Evolutionary conservation across 164 flowering plant species (phyloP).

Genomic region (Piper betle): DNA sequence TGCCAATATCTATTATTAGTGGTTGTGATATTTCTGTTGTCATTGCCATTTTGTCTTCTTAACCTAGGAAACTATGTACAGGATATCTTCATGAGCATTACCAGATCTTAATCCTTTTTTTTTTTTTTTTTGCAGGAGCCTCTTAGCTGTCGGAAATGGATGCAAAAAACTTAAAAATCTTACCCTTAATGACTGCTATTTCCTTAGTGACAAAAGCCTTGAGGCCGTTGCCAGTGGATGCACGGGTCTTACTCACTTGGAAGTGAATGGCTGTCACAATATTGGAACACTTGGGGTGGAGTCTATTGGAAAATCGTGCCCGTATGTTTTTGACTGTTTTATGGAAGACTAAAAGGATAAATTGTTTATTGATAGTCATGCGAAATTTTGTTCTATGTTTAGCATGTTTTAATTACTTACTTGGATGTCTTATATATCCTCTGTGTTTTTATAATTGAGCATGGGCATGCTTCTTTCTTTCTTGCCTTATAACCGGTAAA

Average conservation of each 20-base stretch:
- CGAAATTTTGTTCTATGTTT: neutral
- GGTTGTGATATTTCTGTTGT: too few relatives aligned
- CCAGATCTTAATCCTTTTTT: neutral
- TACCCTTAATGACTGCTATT: conserved; percentile 69
- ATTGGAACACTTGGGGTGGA: conserved; percentile 73
- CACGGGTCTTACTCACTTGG: conserved; percentile 67
- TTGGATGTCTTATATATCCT: neutral
- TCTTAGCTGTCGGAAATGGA: conserved; percentile 59
- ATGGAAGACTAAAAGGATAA: neutral
- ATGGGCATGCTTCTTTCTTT: neutral
- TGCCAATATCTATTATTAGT: too few relatives aligned
- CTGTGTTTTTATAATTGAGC: neutral
- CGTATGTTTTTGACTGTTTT: conserved; percentile 24
- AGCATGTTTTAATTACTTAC: neutral
- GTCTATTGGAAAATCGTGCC: conserved; percentile 74
- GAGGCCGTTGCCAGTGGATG: conserved; percentile 77
- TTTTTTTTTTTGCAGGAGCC: conserved; percentile 49
- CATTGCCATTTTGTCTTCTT: too few relatives aligned
- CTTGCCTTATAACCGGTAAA: too few relatives aligned
- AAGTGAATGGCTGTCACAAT: conserved; percentile 87
- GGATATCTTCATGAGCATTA: neutral
- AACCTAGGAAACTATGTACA: too few relatives aligned
- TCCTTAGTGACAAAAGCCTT: conserved; percentile 68
- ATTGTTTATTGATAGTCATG: too few relatives aligned
- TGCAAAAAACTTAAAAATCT: conserved; percentile 75